Base-by-base conservation (phyloP, 129 eudicot species). In the Solidago caesia region DNA sequence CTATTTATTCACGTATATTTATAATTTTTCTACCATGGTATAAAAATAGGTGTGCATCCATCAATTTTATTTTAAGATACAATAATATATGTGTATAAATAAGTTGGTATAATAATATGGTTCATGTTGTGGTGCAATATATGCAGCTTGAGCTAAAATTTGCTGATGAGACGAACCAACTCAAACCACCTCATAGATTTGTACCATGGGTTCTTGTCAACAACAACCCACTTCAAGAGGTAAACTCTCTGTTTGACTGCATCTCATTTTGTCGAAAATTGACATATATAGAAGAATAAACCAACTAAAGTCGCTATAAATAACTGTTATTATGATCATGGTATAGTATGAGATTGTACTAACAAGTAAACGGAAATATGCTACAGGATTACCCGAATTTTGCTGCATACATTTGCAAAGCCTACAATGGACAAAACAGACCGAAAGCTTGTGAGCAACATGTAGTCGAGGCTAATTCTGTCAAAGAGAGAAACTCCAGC, bases 171-270 rank as follows among this genome's bases (percentile, higher is more conserved):
- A 90, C 98, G 3, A 78, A 78, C 57, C 85, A 57, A 33, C 91
- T 93, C 27, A 85, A 81, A 53, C 98, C 96, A 14, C 70, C 52
- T 66, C 70, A 42, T 8, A 66, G 81, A 86, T 93, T 84, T 80
- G 98, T 93, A 9, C 98, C 98, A 44, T 93, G 98, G 98, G 96
- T 93, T 64, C 60, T 93, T 44, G 98, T 93, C 26, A 83, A 93
- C 72, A 70, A 83, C 53, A 74, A 69, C 44, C 87, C 98, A 42
- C 91, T 93, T 67, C 84, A 82, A 81, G 85, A 86, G 77, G 98
- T 89, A 10, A 42, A 44, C 39, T 43, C 7, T 66, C 52, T 7
- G 26, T 15, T 45, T 7, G 3, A 43, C 4, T 42, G 8, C 39
- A 2, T 15, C 13, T 58, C 39, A 58, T 4, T 13, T 58, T 2